Evolutionary conservation across 2,329 filamentous ascomycete species (phyloP).

Genomic region (Chalaropsis thielavioides): DNA sequence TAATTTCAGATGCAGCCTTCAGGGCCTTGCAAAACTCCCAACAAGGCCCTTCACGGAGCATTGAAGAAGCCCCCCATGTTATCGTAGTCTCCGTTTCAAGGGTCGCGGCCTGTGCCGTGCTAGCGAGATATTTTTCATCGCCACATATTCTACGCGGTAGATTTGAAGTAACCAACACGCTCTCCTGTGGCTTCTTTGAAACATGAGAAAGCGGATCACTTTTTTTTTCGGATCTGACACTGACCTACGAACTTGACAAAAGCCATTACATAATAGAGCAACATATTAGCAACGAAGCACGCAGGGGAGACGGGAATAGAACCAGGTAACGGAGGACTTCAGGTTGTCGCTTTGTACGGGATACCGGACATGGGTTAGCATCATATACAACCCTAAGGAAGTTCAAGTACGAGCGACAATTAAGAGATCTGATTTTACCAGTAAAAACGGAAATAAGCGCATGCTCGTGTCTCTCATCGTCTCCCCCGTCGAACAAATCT

Average conservation of each 20-base stretch:
- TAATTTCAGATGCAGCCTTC: not conserved
- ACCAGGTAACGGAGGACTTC: not conserved
- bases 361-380: no score
- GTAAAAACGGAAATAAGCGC: no score
- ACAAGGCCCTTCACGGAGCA: not conserved
- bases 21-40: not conserved
- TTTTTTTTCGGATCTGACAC: not conserved
- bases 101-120: conserved; percentile 4
- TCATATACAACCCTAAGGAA: no score
- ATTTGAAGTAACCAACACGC: not conserved
- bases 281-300: not conserved
- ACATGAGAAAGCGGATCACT: not conserved
- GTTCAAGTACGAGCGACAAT: no score
- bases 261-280: not conserved
- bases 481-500: no score
- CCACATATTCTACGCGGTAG: not conserved
- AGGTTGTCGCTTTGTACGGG: no score
- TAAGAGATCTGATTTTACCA: no score
- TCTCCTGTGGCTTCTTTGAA: not conserved
- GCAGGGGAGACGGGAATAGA: no score
- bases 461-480: no score
- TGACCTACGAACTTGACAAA: not conserved
- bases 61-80: not conserved
- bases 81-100: not conserved
- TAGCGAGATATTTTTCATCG: not conserved